phyloP scores from a whole-genome alignment of 2,329 filamentous ascomycete species.

The Alternaria novae-zelandiae region DNA sequence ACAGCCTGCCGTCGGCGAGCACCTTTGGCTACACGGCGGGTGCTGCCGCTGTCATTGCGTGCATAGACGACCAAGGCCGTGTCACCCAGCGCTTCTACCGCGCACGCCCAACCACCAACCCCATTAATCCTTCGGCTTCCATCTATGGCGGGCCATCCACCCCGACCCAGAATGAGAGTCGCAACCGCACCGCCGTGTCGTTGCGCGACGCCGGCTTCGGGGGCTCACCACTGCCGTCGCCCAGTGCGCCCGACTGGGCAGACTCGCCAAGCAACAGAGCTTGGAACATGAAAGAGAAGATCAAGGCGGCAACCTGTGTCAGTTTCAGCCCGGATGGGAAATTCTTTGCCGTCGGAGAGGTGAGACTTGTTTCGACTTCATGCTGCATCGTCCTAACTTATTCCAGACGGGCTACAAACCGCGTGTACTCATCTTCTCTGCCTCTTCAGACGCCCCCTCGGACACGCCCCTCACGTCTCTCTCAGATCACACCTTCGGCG shows the following conservation, averaged over 20 bases:
- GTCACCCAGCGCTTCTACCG: conserved; percentile 87
- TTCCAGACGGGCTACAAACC: conserved; percentile 84
- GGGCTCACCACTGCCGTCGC: conserved; percentile 53
- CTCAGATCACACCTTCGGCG: conserved; percentile 88
- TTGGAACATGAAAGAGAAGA: conserved; percentile 87
- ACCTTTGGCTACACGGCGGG: conserved; percentile 91
- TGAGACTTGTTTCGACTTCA: conserved; percentile 39
- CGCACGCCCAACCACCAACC: conserved; percentile 74
- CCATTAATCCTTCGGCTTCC: conserved; percentile 66
- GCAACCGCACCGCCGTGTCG: conserved; percentile 64
- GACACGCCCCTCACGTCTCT: conserved; percentile 85
- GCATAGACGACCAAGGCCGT: conserved; percentile 69
- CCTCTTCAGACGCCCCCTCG: conserved; percentile 74
- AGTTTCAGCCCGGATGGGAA: conserved; percentile 86
- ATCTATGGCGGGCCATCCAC: conserved; percentile 62
- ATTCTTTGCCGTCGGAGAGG: conserved; percentile 89
- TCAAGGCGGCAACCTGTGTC: conserved; percentile 92
- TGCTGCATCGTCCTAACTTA: conserved; percentile 34
- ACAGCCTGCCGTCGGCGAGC: conserved; percentile 71
- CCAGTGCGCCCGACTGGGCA: conserved; percentile 55
- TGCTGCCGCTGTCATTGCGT: conserved; percentile 88
- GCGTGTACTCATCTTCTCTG: conserved; percentile 86
- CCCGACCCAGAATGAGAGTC: conserved; percentile 59
- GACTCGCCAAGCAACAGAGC: conserved; percentile 72
- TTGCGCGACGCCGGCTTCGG: conserved; percentile 57